Conservation (phyloP, 208 protist genomes). For the Herpetomonas samuelpessoai region DNA sequence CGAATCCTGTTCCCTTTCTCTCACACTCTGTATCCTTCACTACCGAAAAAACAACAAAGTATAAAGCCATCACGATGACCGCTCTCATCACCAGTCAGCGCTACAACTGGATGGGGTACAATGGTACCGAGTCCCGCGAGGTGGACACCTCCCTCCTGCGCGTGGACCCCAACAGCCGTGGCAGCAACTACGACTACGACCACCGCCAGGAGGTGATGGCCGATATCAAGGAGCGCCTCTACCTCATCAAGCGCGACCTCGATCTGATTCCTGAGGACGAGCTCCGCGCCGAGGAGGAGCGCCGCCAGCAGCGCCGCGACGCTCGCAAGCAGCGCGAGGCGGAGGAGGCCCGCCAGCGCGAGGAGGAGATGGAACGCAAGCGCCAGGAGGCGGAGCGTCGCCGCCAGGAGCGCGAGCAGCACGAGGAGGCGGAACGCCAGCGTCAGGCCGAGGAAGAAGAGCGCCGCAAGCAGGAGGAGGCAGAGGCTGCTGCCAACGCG, state of each 20-base stretch:
- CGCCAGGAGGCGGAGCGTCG: conserved; percentile 17
- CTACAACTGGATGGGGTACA: conserved; percentile 89
- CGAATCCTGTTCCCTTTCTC: no score
- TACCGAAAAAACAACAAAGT: no score
- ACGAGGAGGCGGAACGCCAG: conserved; percentile 23
- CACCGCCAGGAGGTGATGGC: conserved; percentile 55
- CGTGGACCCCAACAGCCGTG: conserved; percentile 6
- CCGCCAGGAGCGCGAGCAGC: neutral
- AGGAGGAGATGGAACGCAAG: conserved; percentile 7
- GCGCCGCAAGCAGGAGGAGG: conserved; percentile 13
- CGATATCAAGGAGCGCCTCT: conserved; percentile 61
- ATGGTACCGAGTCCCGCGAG: conserved; percentile 64
- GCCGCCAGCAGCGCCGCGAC: conserved; percentile 22
- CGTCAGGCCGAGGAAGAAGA: conserved; percentile 13
- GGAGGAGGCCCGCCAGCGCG: conserved; percentile 14
- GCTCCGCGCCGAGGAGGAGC: conserved; percentile 37
- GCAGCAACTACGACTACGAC: conserved; percentile 55
- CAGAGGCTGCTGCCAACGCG: conserved; percentile 14
- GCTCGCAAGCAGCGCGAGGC: conserved; percentile 13
- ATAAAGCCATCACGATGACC: conserved; percentile 18
- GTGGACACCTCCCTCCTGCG: conserved; percentile 48
- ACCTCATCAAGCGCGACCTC: conserved; percentile 75
- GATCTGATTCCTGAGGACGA: conserved; percentile 71
- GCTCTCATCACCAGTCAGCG: conserved; percentile 57
- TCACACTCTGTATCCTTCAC: no score